A percentile compares a stretch with the other conserved stretches of the same genome.
phyloP scores from a whole-genome alignment of 352 stramenopile genomes.

The Hyaloperonospora brassicae region DNA sequence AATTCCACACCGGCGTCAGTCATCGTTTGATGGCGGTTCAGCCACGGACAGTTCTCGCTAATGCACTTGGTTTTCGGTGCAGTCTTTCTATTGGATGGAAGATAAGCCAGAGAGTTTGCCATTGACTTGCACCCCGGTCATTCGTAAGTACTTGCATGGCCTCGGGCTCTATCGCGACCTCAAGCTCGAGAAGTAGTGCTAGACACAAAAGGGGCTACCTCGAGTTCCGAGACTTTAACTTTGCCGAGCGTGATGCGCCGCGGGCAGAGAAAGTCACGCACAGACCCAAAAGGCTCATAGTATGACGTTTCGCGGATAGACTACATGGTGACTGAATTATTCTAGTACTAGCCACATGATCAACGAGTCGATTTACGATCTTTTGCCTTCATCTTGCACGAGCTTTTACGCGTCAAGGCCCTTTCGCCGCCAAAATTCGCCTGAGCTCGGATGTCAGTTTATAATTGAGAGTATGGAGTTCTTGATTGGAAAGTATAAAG shows the following conservation, averaged over 20 bases:
- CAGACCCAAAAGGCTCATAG: constrained; percentile 7
- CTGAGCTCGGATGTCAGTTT: constrained; percentile 69
- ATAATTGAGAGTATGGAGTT: constrained; percentile 11
- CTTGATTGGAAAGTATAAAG: no score
- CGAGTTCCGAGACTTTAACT: constrained; percentile 76
- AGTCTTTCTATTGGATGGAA: constrained; percentile 42
- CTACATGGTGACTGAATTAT: constrained; percentile 72
- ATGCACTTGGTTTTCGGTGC: constrained; percentile 19
- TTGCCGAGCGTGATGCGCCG: constrained; percentile 53
- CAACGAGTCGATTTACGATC: constrained; percentile 59
- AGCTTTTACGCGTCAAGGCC: constrained; percentile 55
- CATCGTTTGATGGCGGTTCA: background rate
- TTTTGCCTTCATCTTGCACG: constrained; percentile 73
- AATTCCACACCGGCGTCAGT: no score
- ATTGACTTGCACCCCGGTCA: constrained; percentile 81
- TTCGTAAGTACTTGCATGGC: constrained; percentile 66
- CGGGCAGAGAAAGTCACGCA: constrained; percentile 1
- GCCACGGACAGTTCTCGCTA: constrained; percentile 9
- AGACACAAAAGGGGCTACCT: constrained; percentile 86
- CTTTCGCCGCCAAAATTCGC: constrained; percentile 85
- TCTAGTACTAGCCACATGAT: constrained; percentile 52
- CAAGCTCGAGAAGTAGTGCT: constrained; percentile 87
- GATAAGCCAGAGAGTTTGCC: constrained; percentile 72
- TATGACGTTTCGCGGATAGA: constrained; percentile 61
- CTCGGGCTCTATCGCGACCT: constrained; percentile 83